Conservation (phyloP, 2,329 filamentous ascomycete species). For the Penicillium sp. region DNA sequence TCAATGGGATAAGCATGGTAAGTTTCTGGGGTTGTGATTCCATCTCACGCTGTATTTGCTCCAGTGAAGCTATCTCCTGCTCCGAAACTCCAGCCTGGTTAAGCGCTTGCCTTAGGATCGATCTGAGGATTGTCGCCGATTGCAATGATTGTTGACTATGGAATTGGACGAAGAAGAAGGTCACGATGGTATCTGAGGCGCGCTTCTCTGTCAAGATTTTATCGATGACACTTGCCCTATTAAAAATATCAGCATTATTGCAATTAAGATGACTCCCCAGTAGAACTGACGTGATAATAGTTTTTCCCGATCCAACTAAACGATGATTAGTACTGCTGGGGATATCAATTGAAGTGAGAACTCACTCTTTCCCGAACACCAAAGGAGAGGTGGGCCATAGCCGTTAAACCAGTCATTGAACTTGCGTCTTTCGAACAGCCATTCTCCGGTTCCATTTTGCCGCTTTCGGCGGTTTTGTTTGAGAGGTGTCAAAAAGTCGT, state of each 20-base stretch:
- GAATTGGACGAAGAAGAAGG: slow-evolving; percentile 4
- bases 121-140: background rate
- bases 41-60: background rate
- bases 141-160: background rate
- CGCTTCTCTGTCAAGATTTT: background rate
- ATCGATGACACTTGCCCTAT: background rate
- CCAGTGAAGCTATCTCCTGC: background rate
- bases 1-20: background rate
- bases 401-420: background rate
- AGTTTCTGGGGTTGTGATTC: background rate
- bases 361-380: slow-evolving; percentile 7
- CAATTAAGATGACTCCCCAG: background rate
- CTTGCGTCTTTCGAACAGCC: background rate
- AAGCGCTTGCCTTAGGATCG: background rate
- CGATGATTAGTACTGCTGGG: background rate
- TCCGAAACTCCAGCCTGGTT: background rate
- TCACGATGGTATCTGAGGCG: background rate
- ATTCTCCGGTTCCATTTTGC: slow-evolving; percentile 1
- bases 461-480: slow-evolving; percentile 5
- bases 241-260: background rate
- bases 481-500: slow-evolving; percentile 1
- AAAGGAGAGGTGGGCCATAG: background rate
- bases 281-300: background rate
- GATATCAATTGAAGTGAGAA: background rate
- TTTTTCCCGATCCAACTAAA: background rate